Base-by-base conservation (phyloP, 2,329 filamentous ascomycete species). In the Clarireedia homoeocarpa region DNA sequence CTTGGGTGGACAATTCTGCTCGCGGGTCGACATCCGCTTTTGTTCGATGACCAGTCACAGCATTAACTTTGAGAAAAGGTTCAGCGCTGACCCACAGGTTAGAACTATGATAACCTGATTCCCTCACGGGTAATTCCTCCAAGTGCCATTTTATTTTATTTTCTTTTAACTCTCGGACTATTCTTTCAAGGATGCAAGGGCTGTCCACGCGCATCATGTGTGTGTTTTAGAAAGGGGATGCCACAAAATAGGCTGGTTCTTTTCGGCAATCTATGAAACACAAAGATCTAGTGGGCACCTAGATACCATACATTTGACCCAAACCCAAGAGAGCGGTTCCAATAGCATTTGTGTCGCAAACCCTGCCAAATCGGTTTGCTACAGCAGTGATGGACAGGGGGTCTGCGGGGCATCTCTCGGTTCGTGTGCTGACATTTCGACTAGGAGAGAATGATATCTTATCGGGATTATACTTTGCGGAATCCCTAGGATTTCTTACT, bases 1-100 rank as follows among this genome's bases (percentile, higher is more conserved):
- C 3, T 26, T 42, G 17, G 42, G 6, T 6, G 3, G 12, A 20
- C n/a, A 12, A 14, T 20, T 9, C 6, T 46, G 20, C 23, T 46
- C 6, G 23, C 42, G 42, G 42, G n/a, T 46, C 42, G 23, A 55
- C 24, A 55, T 26, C 47, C 24, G 46, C 52, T 34, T 26, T 46
- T 55, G 45, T 26, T 17, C 52, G 42, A 34, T 23, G 52, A 50
- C 52, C 52, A 55, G 46, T 55, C 38, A 55, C 5, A 55, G 46
- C 52, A 55, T 34, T 50, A 34, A 42, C 42, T 50, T 55, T 55
- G 40, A 36, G 52, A 55, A 40, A 50, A 55, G 38, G 5, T 20
- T 49, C 45, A 50, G 52, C 52, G 39, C 52, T 55, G 46, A 55
- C 52, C 26, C 36, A 47, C 48, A 20, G 20, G n/a, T 27, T 15